These are phyloP conservation scores for Jacaranda mimosifolia DNA, from an alignment of 257 asterid genomes.

Conservation along the genomic window DNA sequence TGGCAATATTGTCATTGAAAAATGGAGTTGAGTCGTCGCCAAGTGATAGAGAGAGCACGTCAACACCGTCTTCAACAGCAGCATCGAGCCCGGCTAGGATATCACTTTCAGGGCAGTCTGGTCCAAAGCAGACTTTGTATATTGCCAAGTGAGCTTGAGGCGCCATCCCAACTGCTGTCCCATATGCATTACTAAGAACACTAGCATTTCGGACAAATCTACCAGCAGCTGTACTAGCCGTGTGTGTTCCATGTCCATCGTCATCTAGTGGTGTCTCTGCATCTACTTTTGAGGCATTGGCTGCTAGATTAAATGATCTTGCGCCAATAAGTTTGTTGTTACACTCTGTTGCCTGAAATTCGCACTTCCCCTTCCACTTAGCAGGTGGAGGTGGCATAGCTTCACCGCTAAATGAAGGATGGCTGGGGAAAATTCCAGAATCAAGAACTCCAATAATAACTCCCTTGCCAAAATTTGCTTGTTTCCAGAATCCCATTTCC, in stretches of 20 bases:
- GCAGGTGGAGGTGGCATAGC: conserved; percentile 50
- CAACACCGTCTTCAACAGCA: conserved; percentile 45
- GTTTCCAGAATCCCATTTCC: conserved; percentile 41
- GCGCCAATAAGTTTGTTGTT: conserved; percentile 44
- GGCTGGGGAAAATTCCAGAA: conserved; percentile 41
- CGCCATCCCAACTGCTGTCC: conserved; percentile 42
- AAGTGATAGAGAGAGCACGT: conserved; percentile 43
- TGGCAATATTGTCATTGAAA: conserved; percentile 8
- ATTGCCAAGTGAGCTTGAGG: conserved; percentile 46
- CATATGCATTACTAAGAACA: conserved; percentile 32
- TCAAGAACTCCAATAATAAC: conserved; percentile 45
- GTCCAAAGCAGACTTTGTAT: conserved; percentile 41
- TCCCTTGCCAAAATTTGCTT: conserved; percentile 41
- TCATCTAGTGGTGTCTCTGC: conserved; percentile 31
- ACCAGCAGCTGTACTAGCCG: conserved; percentile 38
- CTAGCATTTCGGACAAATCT: conserved; percentile 28
- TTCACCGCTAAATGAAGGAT: conserved; percentile 46
- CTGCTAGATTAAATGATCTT: conserved; percentile 32
- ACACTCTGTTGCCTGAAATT: conserved; percentile 11
- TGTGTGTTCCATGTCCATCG: conserved; percentile 42
- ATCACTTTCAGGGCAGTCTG: conserved; percentile 30
- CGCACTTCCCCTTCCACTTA: conserved; percentile 54
- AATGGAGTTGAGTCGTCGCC: conserved; percentile 13
- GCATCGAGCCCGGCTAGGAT: conserved; percentile 44
- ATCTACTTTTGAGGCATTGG: not conserved